These are phyloP conservation scores for Fusarium oxysporum DNA, from an alignment of 2,329 filamentous ascomycete genomes.

Conservation along the genomic window DNA sequence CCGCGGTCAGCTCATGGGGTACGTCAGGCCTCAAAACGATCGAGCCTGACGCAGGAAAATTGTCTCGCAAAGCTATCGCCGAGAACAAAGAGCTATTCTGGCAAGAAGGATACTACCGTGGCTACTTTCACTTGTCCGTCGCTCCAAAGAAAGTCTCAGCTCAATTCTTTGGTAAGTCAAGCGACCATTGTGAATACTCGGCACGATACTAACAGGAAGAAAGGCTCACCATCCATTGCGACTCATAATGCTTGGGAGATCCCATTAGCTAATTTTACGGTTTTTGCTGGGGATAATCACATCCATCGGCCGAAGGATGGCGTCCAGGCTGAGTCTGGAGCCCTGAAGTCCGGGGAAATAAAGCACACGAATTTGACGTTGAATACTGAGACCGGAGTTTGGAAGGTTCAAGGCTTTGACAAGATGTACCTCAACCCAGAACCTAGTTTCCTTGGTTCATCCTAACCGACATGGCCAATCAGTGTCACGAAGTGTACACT, in stretches of 20 bases:
- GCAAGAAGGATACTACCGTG: background rate
- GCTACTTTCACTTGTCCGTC: background rate
- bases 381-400: background rate
- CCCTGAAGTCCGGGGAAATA: background rate
- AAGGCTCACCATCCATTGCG: background rate
- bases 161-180: background rate
- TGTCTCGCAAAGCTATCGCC: background rate
- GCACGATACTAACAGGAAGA: fast-evolving
- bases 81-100: slow-evolving; percentile 1
- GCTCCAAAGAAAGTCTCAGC: background rate
- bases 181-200: fast-evolving
- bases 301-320: background rate
- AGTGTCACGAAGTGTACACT: fast-evolving
- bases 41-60: background rate
- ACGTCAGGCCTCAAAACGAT: background rate
- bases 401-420: background rate
- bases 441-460: background rate
- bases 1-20: background rate
- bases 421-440: slow-evolving; percentile 4
- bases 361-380: background rate
- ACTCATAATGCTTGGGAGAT: slow-evolving; percentile 1
- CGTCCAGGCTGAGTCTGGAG: background rate
- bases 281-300: background rate
- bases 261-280: background rate
- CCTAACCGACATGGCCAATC: background rate